These are phyloP conservation scores for Psilocybe tampanensis DNA, from an alignment of 768 basidiomycete genomes.

Conservation along the genomic window DNA sequence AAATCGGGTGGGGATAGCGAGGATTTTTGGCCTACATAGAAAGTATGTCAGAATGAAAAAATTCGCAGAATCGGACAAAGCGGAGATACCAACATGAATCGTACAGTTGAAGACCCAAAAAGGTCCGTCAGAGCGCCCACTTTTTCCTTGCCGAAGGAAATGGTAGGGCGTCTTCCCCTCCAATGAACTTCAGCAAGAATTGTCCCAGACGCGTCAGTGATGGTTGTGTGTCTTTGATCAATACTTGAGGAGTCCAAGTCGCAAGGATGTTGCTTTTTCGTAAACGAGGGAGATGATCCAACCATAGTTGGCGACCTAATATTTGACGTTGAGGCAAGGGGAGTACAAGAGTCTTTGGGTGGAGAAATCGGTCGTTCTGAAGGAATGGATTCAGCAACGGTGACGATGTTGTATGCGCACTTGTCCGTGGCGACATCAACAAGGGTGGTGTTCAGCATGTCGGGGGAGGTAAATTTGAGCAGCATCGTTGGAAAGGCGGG, in stretches of 20 bases:
- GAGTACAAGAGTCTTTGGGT: not conserved
- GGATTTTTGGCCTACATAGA: slow-evolving; percentile 54
- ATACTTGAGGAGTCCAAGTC: slow-evolving; percentile 18
- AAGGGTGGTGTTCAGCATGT: slow-evolving; percentile 59
- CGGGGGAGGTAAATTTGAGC: slow-evolving; percentile 58
- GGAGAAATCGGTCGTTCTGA: not conserved
- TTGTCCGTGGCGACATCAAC: slow-evolving; percentile 54
- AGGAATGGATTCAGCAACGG: slow-evolving; percentile 31
- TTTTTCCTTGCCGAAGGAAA: slow-evolving; percentile 52
- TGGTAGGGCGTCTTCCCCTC: slow-evolving; percentile 54
- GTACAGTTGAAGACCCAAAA: slow-evolving; percentile 57
- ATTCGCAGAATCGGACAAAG: not conserved
- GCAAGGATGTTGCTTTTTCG: slow-evolving; percentile 16
- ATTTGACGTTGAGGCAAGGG: slow-evolving; percentile 11
- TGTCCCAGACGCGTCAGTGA: slow-evolving; percentile 43
- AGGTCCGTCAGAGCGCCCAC: slow-evolving; percentile 55
- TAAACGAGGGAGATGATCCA: slow-evolving; percentile 14
- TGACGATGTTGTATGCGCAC: slow-evolving; percentile 51
- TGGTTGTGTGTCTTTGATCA: slow-evolving; percentile 41
- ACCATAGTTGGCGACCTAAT: not conserved
- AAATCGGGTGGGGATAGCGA: slow-evolving; percentile 65
- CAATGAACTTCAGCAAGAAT: slow-evolving; percentile 51
- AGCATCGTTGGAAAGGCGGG: slow-evolving; percentile 40
- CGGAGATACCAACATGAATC: slow-evolving; percentile 47
- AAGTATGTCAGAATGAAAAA: slow-evolving; percentile 3